Evolutionary conservation across 2,329 filamentous ascomycete genomes (phyloP), one percentile per base, ranked within the genome.

Genomic region (Claviceps cyperi): DNA sequence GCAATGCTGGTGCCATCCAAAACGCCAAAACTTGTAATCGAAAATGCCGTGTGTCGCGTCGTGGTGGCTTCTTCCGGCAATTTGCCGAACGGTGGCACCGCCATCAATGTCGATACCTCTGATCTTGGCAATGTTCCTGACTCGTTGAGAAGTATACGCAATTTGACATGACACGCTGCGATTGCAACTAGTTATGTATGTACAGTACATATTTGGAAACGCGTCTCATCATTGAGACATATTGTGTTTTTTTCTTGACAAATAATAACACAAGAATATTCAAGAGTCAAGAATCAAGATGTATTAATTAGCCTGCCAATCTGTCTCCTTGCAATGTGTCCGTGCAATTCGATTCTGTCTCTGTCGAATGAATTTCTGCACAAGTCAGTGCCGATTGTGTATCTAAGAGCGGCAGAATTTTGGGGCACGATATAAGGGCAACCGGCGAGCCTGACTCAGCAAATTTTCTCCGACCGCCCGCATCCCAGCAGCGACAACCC

Each of bases 361-460:
- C 40, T 22, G 28, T 21, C 28, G 17, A 37, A 54, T 55, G 49
- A 47, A 49, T 54, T 57, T 54, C 41, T 56, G 28, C 9, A 21
- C 39, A 5, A 48, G 22, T 41, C 53, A 58, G 59, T 65, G 62
- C 55, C 53, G 51, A 36, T 67, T 69, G 66, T 69, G 66, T 68
- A 69, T 69, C 66, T 58, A 55, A 52, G 35, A 51, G 54, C 57
- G 58, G 56, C 61, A 59, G 58, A 62, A 57, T 60, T 62, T 60
- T 61, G 65, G 65, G 65, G 64, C 65, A 66, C 58, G 62, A 64
- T 64, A 64, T 66, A 65, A 68, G 64, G 65, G 65, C 65, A 67
- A 54, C 56, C 54, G 59, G 49, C 50, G 50, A 52, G 59, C 57
- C 64, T 67, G 59, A 66, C 58, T 67, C 65, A 66, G 66, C 68